Evolutionary conservation across 352 stramenopile genomes (phyloP), one percentile per base, ranked within the genome.

Genomic region (Pythium scleroteichum): DNA sequence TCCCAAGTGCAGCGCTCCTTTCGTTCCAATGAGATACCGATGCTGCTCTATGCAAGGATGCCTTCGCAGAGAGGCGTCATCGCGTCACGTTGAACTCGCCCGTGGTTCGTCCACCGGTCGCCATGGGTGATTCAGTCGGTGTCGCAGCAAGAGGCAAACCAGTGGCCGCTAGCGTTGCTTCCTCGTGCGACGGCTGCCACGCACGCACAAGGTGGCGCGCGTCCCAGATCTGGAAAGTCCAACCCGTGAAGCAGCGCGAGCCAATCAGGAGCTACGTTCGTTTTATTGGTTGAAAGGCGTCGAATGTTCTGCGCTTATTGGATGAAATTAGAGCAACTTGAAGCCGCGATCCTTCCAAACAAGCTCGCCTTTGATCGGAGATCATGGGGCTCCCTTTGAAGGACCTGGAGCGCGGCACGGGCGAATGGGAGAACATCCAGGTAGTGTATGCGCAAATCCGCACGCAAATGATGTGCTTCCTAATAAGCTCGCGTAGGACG

Each of bases 361-460:
- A 19, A 23, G 50, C 41, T 10, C 24, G 5, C 3, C 14, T 5
- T 35, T 35, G 29, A n/a, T n/a, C 10, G 29, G 10, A 35, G 8
- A 41, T 20, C 7, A 61, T 58, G 64, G 51, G 19, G 8, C 33
- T 40, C 17, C 72, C 79, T 17, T 41, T 76, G 20, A 44, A 12
- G 3, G 75, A 76, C 41, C 67, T 88, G 17, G 64, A 73, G 62
- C 71, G 59, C 13, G 79, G 79, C 20, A 66, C 85, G 59, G 79
- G 79, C 63, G 48, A 59, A 23, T 89, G 77, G 79, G 79, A 89
- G 50, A 89, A 87, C 55, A 87, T 89, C 53, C 77, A 87, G 71
- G 79, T 85, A 42, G 9, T n/a, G n/a, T n/a, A n/a, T n/a, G n/a
- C n/a, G 27, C 9, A 47, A 8, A 23, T 24, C 7, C 3, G 17